Conservation (phyloP, 2,329 filamentous ascomycete species). For the Diaporthe vexans region DNA sequence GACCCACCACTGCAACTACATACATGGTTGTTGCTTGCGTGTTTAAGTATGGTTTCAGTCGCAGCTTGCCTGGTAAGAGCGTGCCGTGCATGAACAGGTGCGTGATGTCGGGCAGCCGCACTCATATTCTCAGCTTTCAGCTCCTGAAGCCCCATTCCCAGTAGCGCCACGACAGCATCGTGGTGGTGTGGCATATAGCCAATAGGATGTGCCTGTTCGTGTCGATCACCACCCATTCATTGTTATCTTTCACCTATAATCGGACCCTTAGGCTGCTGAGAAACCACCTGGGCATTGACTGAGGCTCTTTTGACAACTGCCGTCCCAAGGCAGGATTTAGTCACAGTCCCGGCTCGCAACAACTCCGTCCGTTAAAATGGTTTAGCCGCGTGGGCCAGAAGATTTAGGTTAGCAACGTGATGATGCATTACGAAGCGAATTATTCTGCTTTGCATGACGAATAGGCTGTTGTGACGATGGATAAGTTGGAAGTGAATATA, state of each 20-base stretch:
- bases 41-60: background rate
- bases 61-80: background rate
- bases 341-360: background rate
- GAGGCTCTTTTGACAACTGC: background rate
- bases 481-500: too few species aligned
- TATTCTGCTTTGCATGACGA: background rate
- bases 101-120: slow-evolving; percentile 1
- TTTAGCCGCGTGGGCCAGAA: background rate
- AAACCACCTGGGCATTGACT: too few species aligned
- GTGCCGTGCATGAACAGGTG: background rate
- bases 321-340: background rate
- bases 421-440: too few species aligned
- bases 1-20: too few species aligned
- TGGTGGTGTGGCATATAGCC: background rate
- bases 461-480: background rate
- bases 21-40: too few species aligned
- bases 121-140: background rate
- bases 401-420: too few species aligned
- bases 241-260: too few species aligned
- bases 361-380: background rate
- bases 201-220: background rate
- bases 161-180: background rate
- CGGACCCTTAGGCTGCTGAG: background rate
- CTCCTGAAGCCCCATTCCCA: background rate
- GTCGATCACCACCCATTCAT: too few species aligned